Evolutionary conservation across 495 filamentous ascomycete species (phyloP).

Genomic region (Aspergillus nanangensis): DNA sequence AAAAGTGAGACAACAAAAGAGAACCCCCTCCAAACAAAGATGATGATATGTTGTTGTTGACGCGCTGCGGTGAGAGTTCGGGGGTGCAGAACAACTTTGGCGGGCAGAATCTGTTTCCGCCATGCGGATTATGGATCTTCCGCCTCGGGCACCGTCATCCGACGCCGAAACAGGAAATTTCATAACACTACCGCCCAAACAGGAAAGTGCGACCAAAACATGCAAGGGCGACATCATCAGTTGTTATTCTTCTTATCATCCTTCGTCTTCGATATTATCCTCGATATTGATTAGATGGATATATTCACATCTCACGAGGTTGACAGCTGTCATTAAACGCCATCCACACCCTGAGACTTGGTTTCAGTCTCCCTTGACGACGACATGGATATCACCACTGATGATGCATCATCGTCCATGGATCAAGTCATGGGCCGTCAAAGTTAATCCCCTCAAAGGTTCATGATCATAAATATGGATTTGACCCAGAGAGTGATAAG

Average conservation of each 20-base stretch:
- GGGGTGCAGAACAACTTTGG: too few species aligned
- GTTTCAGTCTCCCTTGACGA: not conserved
- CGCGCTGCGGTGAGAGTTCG: not conserved
- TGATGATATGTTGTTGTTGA: conserved; percentile 9
- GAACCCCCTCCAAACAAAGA: too few species aligned
- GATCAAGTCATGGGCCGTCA: too few species aligned
- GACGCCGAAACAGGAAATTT: conserved; percentile 16
- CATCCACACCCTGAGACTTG: too few species aligned
- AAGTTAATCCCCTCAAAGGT: too few species aligned
- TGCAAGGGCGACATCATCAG: conserved; percentile 6
- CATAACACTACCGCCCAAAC: conserved; percentile 21
- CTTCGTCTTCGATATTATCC: not conserved
- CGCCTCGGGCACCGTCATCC: conserved; percentile 5
- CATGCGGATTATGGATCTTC: conserved; percentile 13
- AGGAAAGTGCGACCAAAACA: conserved; percentile 20
- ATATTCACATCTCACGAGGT: not conserved
- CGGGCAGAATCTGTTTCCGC: conserved; percentile 8
- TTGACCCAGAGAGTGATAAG: too few species aligned
- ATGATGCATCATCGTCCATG: too few species aligned
- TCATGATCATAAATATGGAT: too few species aligned
- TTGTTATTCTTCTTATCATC: not conserved
- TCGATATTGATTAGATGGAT: too few species aligned
- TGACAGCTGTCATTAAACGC: not conserved
- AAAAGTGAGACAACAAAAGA: not conserved
- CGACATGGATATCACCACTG: too few species aligned